phyloP scores from a whole-genome alignment of 1,284 basidiomycete species.

The Veloboletus limbatus region DNA sequence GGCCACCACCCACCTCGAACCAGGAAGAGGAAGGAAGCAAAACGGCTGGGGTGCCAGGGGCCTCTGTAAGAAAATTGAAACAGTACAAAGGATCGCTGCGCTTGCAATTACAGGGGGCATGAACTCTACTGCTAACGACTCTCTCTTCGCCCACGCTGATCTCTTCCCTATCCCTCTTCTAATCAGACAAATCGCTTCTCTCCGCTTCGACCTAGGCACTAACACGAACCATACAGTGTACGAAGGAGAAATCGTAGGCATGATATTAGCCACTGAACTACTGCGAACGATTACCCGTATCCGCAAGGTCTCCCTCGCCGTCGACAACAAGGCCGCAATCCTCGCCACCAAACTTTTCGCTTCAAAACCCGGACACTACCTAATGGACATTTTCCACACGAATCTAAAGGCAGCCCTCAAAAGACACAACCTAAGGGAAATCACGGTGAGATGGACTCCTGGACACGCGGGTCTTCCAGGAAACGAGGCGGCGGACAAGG shows the following conservation, averaged over 20 bases:
- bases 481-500: background rate
- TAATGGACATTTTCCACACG: background rate
- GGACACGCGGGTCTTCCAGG: background rate
- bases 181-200: background rate
- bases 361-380: background rate
- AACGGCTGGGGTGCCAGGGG: constrained; percentile 11
- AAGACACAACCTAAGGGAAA: background rate
- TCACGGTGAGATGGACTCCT: background rate
- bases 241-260: constrained; percentile 19
- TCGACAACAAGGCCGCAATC: constrained; percentile 2
- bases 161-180: constrained; percentile 17
- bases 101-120: constrained; percentile 23
- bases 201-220: constrained; percentile 9
- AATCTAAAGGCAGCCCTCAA: background rate
- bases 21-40: background rate
- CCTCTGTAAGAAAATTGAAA: constrained; percentile 3
- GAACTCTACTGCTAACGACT: constrained; percentile 18
- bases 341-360: background rate
- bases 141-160: constrained; percentile 20
- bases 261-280: constrained; percentile 9
- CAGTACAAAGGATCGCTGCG: constrained; percentile 18
- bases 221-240: constrained; percentile 17
- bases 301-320: background rate
- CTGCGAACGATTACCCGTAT: too few relatives aligned
- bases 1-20: background rate